Percentiles rank a stretch among this genome's conserved stretches.
These are phyloP conservation scores for Amphibolis antarctica DNA, from an alignment of 106 monocot genomes.

Conservation along the genomic window DNA sequence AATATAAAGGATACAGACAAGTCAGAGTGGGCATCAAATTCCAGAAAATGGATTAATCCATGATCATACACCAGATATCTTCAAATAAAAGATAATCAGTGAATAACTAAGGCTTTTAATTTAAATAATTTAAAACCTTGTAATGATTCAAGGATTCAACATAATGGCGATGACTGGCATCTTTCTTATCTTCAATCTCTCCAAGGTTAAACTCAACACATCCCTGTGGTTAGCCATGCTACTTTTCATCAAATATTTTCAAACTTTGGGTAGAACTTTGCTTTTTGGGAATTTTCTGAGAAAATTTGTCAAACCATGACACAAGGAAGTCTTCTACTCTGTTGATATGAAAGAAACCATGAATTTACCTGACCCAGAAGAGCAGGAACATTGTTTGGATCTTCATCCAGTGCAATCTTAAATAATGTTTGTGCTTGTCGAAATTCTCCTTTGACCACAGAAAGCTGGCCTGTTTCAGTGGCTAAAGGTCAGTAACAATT, in stretches of 20 bases:
- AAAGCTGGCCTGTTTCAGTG: slow-evolving; percentile 67
- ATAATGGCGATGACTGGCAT: slow-evolving; percentile 12
- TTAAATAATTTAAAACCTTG: slow-evolving; percentile 36
- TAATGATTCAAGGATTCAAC: slow-evolving; percentile 53
- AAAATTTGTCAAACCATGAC: too few relatives aligned
- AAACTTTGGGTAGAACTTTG: too few relatives aligned
- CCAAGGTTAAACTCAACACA: slow-evolving; percentile 71
- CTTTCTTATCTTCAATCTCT: slow-evolving; percentile 23
- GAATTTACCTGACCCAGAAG: slow-evolving; percentile 84
- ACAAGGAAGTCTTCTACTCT: too few relatives aligned
- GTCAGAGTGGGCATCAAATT: neutral
- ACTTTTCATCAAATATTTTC: neutral
- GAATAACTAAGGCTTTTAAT: neutral
- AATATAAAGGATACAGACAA: slow-evolving; percentile 2
- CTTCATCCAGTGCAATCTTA: slow-evolving; percentile 67
- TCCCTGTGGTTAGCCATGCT: slow-evolving; percentile 32
- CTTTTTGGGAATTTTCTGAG: too few relatives aligned
- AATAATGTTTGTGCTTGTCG: slow-evolving; percentile 48
- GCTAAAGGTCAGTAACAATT: neutral
- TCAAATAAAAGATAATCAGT: neutral
- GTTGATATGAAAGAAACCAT: neutral
- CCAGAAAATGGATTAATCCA: neutral
- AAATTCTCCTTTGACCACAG: slow-evolving; percentile 65
- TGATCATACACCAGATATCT: neutral
- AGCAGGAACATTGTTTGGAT: slow-evolving; percentile 67